Evolutionary conservation across 306 rosid species (phyloP).

Genomic region (Carpinus fangiana): DNA sequence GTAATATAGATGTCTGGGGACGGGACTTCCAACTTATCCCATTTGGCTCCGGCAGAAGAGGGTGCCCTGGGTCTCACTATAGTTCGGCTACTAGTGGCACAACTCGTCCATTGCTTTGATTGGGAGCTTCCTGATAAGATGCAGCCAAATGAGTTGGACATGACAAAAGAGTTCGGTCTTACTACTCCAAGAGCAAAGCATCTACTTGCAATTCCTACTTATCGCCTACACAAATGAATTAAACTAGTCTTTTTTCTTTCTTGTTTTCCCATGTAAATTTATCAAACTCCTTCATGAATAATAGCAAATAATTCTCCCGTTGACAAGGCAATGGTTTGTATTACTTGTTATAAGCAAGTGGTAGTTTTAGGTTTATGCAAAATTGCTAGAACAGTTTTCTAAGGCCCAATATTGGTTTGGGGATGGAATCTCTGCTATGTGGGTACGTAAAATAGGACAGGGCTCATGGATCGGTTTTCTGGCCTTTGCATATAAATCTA

Average conservation of each 20-base stretch:
- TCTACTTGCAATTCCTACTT: conserved; percentile 14
- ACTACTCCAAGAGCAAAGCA: conserved; percentile 25
- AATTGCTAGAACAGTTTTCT: too few relatives aligned
- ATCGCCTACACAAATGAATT: background rate
- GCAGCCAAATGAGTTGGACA: conserved; percentile 35
- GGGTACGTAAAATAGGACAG: too few relatives aligned
- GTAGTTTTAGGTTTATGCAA: too few relatives aligned
- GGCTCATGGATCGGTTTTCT: too few relatives aligned
- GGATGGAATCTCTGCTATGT: too few relatives aligned
- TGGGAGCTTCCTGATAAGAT: conserved; percentile 36
- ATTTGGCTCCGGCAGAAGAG: conserved; percentile 12
- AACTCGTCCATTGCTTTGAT: conserved; percentile 43
- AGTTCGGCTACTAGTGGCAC: conserved; percentile 31
- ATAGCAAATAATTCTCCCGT: too few relatives aligned
- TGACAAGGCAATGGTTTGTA: too few relatives aligned
- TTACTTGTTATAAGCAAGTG: too few relatives aligned
- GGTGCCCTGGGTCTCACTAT: conserved; percentile 24
- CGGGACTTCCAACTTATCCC: conserved; percentile 4
- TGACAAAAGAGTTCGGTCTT: conserved; percentile 37
- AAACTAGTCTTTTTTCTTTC: background rate
- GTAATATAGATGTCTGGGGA: background rate
- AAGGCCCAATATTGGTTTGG: too few relatives aligned
- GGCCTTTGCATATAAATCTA: too few relatives aligned
- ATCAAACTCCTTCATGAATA: too few relatives aligned
- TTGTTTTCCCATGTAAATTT: background rate